These are phyloP conservation scores for Aspergillus nomiae DNA, from an alignment of 2,329 filamentous ascomycete genomes.

Conservation along the genomic window DNA sequence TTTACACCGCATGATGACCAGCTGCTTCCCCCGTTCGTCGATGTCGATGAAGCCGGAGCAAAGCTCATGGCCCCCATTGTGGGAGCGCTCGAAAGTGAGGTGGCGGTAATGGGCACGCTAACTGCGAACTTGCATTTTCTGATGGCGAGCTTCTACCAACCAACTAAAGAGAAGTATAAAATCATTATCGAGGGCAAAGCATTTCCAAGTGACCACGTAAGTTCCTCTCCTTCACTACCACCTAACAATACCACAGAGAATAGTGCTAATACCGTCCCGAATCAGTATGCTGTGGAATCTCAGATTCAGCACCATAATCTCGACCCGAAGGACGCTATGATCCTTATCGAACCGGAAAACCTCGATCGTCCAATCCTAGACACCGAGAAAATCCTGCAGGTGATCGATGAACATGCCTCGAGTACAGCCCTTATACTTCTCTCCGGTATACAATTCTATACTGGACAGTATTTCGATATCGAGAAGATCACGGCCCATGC, in stretches of 20 bases:
- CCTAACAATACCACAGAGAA: not conserved
- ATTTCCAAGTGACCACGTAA: conserved; percentile 81
- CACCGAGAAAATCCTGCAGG: conserved; percentile 69
- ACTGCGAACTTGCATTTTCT: conserved; percentile 80
- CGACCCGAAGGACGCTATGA: conserved; percentile 67
- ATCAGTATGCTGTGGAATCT: conserved; percentile 77
- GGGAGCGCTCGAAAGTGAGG: conserved; percentile 70
- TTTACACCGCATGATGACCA: conserved; percentile 71
- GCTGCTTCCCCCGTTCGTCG: conserved; percentile 70
- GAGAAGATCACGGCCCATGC: conserved; percentile 76
- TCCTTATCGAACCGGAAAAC: conserved; percentile 69
- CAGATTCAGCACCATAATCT: conserved; percentile 73
- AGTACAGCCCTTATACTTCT: conserved; percentile 76
- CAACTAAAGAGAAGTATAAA: conserved; percentile 67
- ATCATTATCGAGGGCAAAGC: conserved; percentile 88
- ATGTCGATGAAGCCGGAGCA: conserved; percentile 75
- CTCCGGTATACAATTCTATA: conserved; percentile 90
- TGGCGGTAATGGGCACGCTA: conserved; percentile 85
- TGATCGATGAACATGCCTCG: conserved; percentile 73
- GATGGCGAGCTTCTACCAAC: conserved; percentile 81
- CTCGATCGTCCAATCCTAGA: conserved; percentile 59
- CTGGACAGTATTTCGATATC: conserved; percentile 85
- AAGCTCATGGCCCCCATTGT: conserved; percentile 71
- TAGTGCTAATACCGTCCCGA: conserved; percentile 13
- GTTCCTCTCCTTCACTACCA: conserved; percentile 21